phyloP scores from a whole-genome alignment of 371 early-diverging fungal genomes.

The Mucor irregularis region DNA sequence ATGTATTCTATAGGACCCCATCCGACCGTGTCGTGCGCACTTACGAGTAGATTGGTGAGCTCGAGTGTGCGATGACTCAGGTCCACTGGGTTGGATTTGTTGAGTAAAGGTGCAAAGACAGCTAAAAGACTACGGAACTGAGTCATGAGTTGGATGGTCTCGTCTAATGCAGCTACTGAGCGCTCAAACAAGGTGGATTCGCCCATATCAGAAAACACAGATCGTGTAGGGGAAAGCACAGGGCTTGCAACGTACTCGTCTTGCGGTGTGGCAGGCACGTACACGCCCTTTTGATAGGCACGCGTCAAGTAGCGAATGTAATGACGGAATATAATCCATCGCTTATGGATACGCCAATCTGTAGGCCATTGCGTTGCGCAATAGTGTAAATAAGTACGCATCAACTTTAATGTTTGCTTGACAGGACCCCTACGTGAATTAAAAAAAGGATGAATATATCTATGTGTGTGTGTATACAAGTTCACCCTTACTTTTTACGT shows the following conservation, averaged over 20 bases:
- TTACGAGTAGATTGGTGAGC: constrained; percentile 21
- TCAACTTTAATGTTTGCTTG: constrained; percentile 28
- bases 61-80: constrained; percentile 23
- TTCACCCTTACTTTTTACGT: constrained; percentile 54
- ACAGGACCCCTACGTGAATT: constrained; percentile 12
- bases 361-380: constrained; percentile 40
- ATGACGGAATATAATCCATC: constrained; percentile 46
- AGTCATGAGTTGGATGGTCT: constrained; percentile 16
- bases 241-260: constrained; percentile 12
- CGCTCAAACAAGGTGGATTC: constrained; percentile 4
- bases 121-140: constrained; percentile 11
- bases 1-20: constrained; percentile 30
- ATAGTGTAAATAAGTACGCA: constrained; percentile 34
- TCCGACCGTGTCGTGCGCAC: constrained; percentile 39
- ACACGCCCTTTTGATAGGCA: constrained; percentile 30
- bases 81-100: constrained; percentile 2
- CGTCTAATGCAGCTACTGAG: constrained; percentile 11
- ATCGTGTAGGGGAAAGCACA: not conserved
- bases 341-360: constrained; percentile 46
- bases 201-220: constrained; percentile 8
- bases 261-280: constrained; percentile 24
- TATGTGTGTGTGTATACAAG: not conserved
- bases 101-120: not conserved
- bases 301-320: constrained; percentile 41
- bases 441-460: not conserved